These are phyloP conservation scores for Glycyrrhiza uralensis DNA, from an alignment of 306 rosid species.

Conservation along the genomic window DNA sequence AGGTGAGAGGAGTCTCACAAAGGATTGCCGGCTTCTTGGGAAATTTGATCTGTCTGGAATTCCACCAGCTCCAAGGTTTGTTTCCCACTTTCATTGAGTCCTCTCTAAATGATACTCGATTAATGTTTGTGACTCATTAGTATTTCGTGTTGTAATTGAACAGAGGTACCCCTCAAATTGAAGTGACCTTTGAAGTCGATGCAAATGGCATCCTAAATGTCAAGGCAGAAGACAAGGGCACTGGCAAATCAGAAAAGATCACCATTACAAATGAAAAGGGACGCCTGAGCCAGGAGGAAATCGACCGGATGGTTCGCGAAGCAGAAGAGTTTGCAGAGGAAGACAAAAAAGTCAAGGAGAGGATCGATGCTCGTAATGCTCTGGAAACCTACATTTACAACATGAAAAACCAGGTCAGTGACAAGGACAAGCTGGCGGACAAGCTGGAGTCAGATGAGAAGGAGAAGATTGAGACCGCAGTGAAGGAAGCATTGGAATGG, in stretches of 20 bases:
- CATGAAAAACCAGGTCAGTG: constrained; percentile 90
- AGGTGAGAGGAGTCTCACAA: constrained; percentile 99
- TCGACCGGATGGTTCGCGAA: constrained; percentile 92
- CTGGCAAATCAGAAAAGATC: constrained; percentile 96
- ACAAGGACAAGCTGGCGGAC: constrained; percentile 97
- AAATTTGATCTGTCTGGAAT: constrained; percentile 86
- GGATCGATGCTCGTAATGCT: constrained; percentile 83
- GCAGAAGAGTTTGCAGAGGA: constrained; percentile 97
- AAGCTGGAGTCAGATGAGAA: constrained; percentile 92
- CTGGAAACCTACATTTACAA: constrained; percentile 87
- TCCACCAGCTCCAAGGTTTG: constrained; percentile 98
- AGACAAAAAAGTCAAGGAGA: constrained; percentile 97
- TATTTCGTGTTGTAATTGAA: constrained; percentile 8
- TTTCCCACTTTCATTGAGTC: background rate
- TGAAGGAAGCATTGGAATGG: constrained; percentile 97
- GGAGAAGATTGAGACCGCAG: constrained; percentile 88
- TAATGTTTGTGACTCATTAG: background rate
- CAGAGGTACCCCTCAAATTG: constrained; percentile 99
- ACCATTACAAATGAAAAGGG: constrained; percentile 98
- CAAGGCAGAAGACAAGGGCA: constrained; percentile 97
- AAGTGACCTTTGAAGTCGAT: constrained; percentile 97
- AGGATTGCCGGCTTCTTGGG: constrained; percentile 96
- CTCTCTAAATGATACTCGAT: background rate
- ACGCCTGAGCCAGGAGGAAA: constrained; percentile 93
- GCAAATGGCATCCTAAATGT: constrained; percentile 96